phyloP scores from a whole-genome alignment of 768 basidiomycete genomes.

The Rhodotorula graminis region DNA sequence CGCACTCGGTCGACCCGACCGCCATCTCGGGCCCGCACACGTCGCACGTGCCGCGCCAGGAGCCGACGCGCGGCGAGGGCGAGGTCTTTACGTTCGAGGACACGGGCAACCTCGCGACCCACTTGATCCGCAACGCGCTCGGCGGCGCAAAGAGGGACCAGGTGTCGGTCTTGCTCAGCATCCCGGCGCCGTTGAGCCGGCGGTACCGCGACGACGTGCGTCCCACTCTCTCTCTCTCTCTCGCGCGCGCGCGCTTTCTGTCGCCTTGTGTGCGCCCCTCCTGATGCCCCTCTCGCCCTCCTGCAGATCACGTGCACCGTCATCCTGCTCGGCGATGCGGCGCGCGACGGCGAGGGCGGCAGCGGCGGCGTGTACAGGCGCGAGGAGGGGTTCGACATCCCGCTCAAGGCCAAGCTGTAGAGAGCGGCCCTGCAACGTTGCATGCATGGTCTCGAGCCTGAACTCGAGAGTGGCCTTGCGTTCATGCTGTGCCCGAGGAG shows the following conservation, averaged over 20 bases:
- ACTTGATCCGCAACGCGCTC: conserved; percentile 79
- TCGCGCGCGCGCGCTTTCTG: too few relatives aligned
- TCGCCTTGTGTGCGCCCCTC: too few relatives aligned
- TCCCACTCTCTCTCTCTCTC: conserved; percentile 46
- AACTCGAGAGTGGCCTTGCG: too few relatives aligned
- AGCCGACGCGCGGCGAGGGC: conserved; percentile 44
- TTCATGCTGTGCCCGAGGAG: too few relatives aligned
- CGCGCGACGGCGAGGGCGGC: conserved; percentile 75
- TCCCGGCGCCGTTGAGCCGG: conserved; percentile 72
- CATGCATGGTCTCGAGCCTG: too few relatives aligned
- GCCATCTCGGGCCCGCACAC: conserved; percentile 58
- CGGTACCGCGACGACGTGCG: conserved; percentile 79
- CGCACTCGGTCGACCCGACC: conserved; percentile 16
- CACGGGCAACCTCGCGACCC: conserved; percentile 64
- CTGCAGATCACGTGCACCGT: conserved; percentile 35
- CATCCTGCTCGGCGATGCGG: conserved; percentile 28
- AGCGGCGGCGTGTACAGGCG: conserved; percentile 32
- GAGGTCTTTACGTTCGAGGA: conserved; percentile 57
- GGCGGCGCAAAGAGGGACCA: conserved; percentile 65
- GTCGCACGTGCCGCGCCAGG: conserved; percentile 50
- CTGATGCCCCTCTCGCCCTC: background rate
- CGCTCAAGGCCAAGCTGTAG: conserved; percentile 20
- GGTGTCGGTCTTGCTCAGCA: conserved; percentile 65
- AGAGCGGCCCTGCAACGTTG: too few relatives aligned
- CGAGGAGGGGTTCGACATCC: conserved; percentile 8